Evolutionary conservation across 768 basidiomycete genomes (phyloP).

Genomic region (Leucocoprinus leucothites): DNA sequence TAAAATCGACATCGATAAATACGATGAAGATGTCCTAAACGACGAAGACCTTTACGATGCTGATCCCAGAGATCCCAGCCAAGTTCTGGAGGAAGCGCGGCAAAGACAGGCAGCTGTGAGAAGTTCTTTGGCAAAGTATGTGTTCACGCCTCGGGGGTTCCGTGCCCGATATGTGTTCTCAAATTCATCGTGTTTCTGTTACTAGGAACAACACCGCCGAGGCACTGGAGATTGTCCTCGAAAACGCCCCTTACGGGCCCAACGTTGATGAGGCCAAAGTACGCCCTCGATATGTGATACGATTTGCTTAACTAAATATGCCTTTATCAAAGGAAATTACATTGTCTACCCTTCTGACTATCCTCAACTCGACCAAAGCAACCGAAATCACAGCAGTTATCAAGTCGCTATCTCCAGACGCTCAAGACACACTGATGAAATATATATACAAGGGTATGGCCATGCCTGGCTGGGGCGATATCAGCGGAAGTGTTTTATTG

Average conservation of each 20-base stretch:
- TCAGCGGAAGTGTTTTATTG: constrained; percentile 58
- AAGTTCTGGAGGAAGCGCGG: constrained; percentile 74
- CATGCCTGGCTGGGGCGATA: constrained; percentile 58
- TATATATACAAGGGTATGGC: constrained; percentile 98
- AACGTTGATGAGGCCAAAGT: constrained; percentile 92
- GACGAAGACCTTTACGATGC: constrained; percentile 85
- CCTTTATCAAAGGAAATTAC: constrained; percentile 50
- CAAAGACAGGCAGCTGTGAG: constrained; percentile 71
- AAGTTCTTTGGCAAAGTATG: constrained; percentile 70
- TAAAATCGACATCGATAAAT: constrained; percentile 92
- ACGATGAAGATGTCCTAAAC: constrained; percentile 87
- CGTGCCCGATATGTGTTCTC: background rate
- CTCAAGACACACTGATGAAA: constrained; percentile 93
- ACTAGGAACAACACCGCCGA: constrained; percentile 72
- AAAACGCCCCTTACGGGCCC: constrained; percentile 85
- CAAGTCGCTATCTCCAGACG: constrained; percentile 65
- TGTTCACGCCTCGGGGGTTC: constrained; percentile 8
- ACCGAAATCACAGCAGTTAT: constrained; percentile 80
- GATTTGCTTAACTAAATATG: background rate
- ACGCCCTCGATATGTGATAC: constrained; percentile 2
- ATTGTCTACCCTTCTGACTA: constrained; percentile 76
- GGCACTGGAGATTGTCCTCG: constrained; percentile 68
- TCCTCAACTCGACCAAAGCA: constrained; percentile 92
- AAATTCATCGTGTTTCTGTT: background rate
- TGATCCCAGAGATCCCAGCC: constrained; percentile 75